Evolutionary conservation across 2,329 filamentous ascomycete genomes (phyloP).

Genomic region (Periconia sp.): DNA sequence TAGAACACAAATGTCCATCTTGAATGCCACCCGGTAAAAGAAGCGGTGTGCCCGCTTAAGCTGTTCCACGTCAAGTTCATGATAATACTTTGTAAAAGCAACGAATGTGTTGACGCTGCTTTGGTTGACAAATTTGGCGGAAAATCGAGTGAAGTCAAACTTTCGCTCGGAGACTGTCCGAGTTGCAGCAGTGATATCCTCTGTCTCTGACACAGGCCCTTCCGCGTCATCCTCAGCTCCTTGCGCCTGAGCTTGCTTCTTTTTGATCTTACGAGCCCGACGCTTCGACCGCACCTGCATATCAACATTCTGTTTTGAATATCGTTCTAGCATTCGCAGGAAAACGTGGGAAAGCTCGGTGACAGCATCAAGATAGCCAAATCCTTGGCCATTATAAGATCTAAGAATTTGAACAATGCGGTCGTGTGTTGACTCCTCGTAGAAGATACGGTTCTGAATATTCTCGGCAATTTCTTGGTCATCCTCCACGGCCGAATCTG

Average conservation of each 20-base stretch:
- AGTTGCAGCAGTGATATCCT: conserved; percentile 76
- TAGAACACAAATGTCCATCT: conserved; percentile 87
- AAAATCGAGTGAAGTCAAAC: conserved; percentile 89
- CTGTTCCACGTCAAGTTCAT: conserved; percentile 78
- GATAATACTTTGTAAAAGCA: conserved; percentile 78
- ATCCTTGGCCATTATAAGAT: conserved; percentile 91
- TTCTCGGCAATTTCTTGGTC: conserved; percentile 98
- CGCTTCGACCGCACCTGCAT: conserved; percentile 88
- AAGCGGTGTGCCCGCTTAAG: conserved; percentile 92
- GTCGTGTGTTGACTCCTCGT: conserved; percentile 94
- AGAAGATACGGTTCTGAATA: conserved; percentile 95
- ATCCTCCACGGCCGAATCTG: conserved; percentile 81
- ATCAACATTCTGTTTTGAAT: conserved; percentile 93
- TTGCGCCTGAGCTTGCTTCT: conserved; percentile 58
- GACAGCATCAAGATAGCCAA: conserved; percentile 89
- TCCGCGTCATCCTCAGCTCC: conserved; percentile 60
- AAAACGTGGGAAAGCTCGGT: conserved; percentile 94
- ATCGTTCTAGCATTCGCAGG: conserved; percentile 86
- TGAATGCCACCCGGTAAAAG: conserved; percentile 93
- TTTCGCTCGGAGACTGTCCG: conserved; percentile 80
- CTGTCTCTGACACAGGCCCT: conserved; percentile 60
- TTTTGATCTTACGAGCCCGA: conserved; percentile 74
- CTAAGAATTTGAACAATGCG: conserved; percentile 79
- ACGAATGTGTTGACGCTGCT: conserved; percentile 89
- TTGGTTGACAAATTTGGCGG: conserved; percentile 80